These are phyloP conservation scores for Rhizopogon salebrosus DNA, from an alignment of 768 basidiomycete genomes.

Conservation along the genomic window DNA sequence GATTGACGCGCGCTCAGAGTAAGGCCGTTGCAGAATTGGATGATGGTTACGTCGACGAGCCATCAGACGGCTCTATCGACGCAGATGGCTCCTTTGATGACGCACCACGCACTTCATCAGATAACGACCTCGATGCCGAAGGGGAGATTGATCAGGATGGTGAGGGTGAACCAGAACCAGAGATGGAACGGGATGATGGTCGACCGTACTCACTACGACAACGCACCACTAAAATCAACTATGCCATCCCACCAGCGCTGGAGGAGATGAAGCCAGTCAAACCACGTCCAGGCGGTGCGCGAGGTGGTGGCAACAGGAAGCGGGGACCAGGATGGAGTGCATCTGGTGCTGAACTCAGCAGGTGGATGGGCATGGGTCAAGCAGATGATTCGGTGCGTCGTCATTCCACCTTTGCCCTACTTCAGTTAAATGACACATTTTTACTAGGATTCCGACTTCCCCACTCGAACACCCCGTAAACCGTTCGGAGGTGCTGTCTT, in stretches of 20 bases:
- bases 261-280: conserved; percentile 53
- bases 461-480: conserved; percentile 66
- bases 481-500: conserved; percentile 48
- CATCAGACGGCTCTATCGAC: conserved; percentile 46
- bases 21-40: conserved; percentile 35
- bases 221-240: conserved; percentile 59
- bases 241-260: conserved; percentile 75
- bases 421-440: neutral
- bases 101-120: conserved; percentile 37
- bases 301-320: conserved; percentile 33
- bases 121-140: conserved; percentile 30
- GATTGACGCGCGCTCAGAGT: conserved; percentile 21
- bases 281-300: conserved; percentile 31
- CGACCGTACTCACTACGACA: conserved; percentile 56
- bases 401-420: conserved; percentile 4
- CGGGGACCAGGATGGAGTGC: conserved; percentile 75
- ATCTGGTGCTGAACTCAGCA: conserved; percentile 67
- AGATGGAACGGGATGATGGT: conserved; percentile 32
- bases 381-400: conserved; percentile 65
- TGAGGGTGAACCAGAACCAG: conserved; percentile 34
- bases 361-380: conserved; percentile 69
- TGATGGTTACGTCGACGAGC: conserved; percentile 45
- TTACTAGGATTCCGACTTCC: conserved; percentile 64
- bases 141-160: conserved; percentile 35
- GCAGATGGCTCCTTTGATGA: conserved; percentile 60